Base-by-base conservation (phyloP, 2,329 filamentous ascomycete species). In the Hypoxylon sp. region DNA sequence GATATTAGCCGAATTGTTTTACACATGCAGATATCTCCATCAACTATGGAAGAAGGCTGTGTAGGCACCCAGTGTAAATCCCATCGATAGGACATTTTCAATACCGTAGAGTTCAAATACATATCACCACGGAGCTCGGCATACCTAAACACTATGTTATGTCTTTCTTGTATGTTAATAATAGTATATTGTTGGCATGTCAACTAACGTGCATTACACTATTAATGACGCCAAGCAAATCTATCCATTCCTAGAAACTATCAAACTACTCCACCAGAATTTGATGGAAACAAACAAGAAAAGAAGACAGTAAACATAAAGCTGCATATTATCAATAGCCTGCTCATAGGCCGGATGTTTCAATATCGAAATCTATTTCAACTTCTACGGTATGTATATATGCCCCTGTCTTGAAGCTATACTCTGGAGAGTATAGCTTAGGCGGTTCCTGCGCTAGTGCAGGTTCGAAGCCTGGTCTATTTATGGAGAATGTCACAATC, bases 401-500 rank as follows among this genome's bases (percentile, higher is more conserved):
- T 24, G 22, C 44, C 60, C 24, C 35, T 56, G 50, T 14, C 47
- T 42, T 37, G 37, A 10, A 17, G 22, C 17, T 10, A 9, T 64
- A 54, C 59, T 52, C 60, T 47, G 29, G 14, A 33, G 29, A 39
- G 48, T 63, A 35, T 66, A 61, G 68, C 52, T 29, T 35, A 33
- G 29, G 19, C 26, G 57, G 66, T 67, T 71, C 66, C 69, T 67
- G 66, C 66, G 66, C 54, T 71, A 70, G 69, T 65, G 64, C 33
- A 50, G 22, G 17, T 44, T 29, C 31, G 29, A 56, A 67, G 29
- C 37, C 31, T 53, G 54, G 53, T 26, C 47, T 52, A 56, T 63
- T 19, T 70, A 50, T 71, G 67, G 67, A 54, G 67, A 63, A 47
- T 14, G 48, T 55, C 53, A 39, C 48, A 61, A 19, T 17, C 58